These are phyloP conservation scores for Amanita rimosa DNA, from an alignment of 768 basidiomycete species.

Conservation along the genomic window DNA sequence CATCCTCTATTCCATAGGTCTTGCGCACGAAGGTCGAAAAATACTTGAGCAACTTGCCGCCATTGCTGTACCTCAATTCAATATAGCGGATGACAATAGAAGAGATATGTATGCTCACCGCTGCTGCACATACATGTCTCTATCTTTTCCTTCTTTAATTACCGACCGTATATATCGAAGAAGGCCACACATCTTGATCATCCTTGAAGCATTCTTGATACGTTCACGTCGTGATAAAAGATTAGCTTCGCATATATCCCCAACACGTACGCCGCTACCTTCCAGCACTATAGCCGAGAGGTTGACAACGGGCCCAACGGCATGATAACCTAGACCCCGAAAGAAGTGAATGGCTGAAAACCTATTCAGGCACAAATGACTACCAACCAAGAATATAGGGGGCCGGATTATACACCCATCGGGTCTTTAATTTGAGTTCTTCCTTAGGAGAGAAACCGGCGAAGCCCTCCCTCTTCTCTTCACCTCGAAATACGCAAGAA, in stretches of 20 bases:
- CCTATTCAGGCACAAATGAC: neutral
- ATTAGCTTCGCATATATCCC: no score
- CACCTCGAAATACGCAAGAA: no score
- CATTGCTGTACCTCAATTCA: no score
- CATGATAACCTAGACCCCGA: no score
- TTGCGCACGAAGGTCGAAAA: neutral
- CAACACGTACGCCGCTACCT: neutral
- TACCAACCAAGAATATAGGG: neutral
- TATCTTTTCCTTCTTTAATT: neutral
- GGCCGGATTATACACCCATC: no score
- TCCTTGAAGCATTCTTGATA: neutral
- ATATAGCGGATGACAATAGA: no score
- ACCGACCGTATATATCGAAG: neutral
- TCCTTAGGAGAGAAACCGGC: no score
- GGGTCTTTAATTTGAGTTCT: no score
- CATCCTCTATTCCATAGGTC: neutral
- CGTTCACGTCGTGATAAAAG: no score
- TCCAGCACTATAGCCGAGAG: neutral
- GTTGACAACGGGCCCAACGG: neutral
- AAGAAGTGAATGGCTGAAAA: neutral
- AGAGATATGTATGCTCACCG: no score
- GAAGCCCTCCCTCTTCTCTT: no score
- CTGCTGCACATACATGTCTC: neutral
- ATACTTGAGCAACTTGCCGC: neutral
- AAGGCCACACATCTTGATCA: neutral